Conservation (phyloP, 805 yeast genomes). For the Pichia insulana region DNA sequence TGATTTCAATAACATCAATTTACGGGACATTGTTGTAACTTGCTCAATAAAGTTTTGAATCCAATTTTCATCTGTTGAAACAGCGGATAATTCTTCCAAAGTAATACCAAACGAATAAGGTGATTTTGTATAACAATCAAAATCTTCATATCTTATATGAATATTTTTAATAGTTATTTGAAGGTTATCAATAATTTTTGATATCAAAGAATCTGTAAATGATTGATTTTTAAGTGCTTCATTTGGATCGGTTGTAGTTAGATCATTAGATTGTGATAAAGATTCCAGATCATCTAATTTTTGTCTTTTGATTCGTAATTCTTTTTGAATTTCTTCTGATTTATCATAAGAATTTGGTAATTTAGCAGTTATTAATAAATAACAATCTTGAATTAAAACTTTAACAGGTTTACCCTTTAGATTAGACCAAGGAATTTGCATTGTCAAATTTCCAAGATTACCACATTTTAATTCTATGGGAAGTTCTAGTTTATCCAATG, state of each 20-base stretch:
- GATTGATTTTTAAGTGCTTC: conserved; percentile 56
- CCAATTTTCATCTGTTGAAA: conserved; percentile 84
- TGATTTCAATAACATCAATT: conserved; percentile 64
- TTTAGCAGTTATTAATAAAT: conserved; percentile 71
- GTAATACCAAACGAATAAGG: conserved; percentile 83
- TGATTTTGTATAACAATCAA: conserved; percentile 52
- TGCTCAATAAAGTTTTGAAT: conserved; percentile 74
- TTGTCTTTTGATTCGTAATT: conserved; percentile 53
- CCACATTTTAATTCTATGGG: conserved; percentile 89
- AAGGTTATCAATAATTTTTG: conserved; percentile 86
- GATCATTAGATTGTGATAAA: conserved; percentile 34
- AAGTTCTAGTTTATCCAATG: conserved; percentile 74
- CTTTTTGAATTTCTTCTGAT: conserved; percentile 52
- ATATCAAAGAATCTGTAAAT: conserved; percentile 77
- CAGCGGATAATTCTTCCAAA: conserved; percentile 80
- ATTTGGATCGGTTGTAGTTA: conserved; percentile 24
- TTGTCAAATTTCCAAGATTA: conserved; percentile 76
- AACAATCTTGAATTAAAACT: conserved; percentile 78
- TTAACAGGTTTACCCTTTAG: conserved; percentile 88
- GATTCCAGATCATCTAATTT: conserved; percentile 62
- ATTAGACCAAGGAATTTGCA: conserved; percentile 96
- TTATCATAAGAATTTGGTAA: conserved; percentile 44
- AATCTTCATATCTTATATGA: conserved; percentile 88
- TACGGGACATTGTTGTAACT: conserved; percentile 57
- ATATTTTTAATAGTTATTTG: conserved; percentile 88